Percentiles rank a stretch among this genome's conserved stretches.
Evolutionary conservation across 1,284 basidiomycete genomes (phyloP).

Genomic region (Rhodotorula sp.): DNA sequence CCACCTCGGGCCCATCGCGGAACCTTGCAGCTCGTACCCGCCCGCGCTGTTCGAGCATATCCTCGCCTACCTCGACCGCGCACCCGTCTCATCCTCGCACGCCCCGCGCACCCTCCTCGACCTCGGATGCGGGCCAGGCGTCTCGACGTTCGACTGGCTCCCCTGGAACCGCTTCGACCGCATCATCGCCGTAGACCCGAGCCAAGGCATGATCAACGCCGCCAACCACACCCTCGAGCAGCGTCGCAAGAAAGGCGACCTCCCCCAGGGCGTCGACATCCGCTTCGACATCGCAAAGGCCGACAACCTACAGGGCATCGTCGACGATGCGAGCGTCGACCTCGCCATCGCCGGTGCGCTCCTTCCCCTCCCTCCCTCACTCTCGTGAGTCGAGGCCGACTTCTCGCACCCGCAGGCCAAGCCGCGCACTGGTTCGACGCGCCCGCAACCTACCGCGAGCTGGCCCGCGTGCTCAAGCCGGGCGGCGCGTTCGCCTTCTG

Average conservation of each 20-base stretch:
- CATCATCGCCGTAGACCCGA: constrained; percentile 73
- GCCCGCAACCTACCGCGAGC: constrained; percentile 68
- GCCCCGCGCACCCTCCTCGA: constrained; percentile 34
- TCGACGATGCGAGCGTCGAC: constrained; percentile 66
- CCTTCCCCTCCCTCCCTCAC: not conserved
- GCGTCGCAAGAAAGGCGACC: constrained; percentile 34
- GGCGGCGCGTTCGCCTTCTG: constrained; percentile 75
- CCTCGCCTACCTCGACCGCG: constrained; percentile 22
- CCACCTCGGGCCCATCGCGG: not conserved
- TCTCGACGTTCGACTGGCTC: constrained; percentile 36
- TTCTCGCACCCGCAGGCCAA: constrained; percentile 68
- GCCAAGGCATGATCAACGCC: constrained; percentile 67
- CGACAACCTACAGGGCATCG: constrained; percentile 62
- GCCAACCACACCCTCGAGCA: constrained; percentile 56
- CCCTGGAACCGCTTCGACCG: constrained; percentile 56
- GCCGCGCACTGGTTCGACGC: constrained; percentile 87
- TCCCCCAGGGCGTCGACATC: constrained; percentile 48
- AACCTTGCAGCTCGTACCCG: constrained; percentile 28
- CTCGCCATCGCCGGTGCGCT: constrained; percentile 67
- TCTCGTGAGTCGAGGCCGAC: too few species aligned
- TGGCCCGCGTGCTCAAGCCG: constrained; percentile 63
- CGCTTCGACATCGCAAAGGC: constrained; percentile 32
- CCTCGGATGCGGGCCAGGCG: constrained; percentile 44
- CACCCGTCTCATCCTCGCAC: not conserved
- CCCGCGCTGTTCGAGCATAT: constrained; percentile 31